Evolutionary conservation across 306 rosid genomes (phyloP), one percentile per base, ranked within the genome.

Genomic region (Cucumis melo): DNA sequence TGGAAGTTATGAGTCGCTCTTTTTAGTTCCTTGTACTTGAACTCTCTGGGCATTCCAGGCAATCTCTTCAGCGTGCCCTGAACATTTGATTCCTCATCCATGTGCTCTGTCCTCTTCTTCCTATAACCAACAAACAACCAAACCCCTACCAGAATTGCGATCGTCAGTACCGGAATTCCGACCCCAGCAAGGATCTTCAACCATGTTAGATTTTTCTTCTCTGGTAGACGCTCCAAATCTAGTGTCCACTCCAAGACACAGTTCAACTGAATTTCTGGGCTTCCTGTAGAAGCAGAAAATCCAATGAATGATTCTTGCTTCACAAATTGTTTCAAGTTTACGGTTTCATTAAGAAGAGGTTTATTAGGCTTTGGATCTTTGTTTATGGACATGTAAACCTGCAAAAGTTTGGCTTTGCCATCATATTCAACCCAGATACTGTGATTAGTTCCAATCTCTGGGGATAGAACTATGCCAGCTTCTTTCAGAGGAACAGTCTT

Each of bases 21-120:
- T 48, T 83, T 81, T n/a, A 85, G 54, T 59, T 85, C 90, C 66
- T 70, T 85, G 73, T 78, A 82, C 79, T 78, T 77, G 63, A 85
- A 87, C 77, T 85, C 87, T 54, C 82, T 85, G 1, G 88, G 88
- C 81, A 87, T 81, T 16, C 87, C 88, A 7, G 90, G 87, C 83
- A 87, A 65, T 48, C 82, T 73, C 50, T 81, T 87, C 63, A 85
- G 51, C 5, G 79, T 66, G 16, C 83, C 87, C 2, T 57, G 36
- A 57, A 83, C 82, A 12, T 10, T 65, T 5, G 82, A 67, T 55
- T 87, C 88, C 60, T 79, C 88, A 14, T 29, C 63, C 2, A 7
- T 77, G n/a, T 53, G 57, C 78, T 44, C 59, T 56, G 55, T 76
- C 36, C 66, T 79, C 82, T 81, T 87, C 11, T 55, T 85, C 64